Conservation (phyloP, 148 eudicot genomes). For the Persicaria maculosa region DNA sequence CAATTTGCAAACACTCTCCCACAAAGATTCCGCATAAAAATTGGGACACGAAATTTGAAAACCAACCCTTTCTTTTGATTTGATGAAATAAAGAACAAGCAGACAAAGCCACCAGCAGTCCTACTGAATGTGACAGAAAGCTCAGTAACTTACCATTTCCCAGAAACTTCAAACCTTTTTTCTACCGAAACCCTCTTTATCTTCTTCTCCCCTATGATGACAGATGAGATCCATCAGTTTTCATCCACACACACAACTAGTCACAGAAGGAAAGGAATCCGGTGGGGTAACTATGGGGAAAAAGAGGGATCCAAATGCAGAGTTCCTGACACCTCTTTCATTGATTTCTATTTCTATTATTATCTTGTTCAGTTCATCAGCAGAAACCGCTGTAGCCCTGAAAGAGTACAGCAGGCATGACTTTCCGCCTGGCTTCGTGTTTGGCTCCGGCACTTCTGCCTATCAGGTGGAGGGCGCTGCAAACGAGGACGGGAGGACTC, state of each 20-base stretch:
- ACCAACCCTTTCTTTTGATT: too few species aligned
- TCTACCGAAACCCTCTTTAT: too few species aligned
- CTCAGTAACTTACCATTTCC: too few species aligned
- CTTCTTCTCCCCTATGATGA: too few species aligned
- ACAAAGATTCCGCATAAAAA: too few species aligned
- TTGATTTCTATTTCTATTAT: background rate
- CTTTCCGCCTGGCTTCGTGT: conserved; percentile 21
- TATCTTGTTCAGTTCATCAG: background rate
- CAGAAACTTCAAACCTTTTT: too few species aligned
- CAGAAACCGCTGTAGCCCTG: background rate
- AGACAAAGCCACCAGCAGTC: too few species aligned
- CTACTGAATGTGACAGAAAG: too few species aligned
- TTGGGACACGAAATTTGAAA: too few species aligned
- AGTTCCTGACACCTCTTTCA: background rate
- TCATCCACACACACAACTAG: background rate
- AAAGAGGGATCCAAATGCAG: background rate
- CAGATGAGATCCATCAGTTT: background rate
- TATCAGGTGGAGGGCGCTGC: conserved; percentile 16
- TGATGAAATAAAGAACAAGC: too few species aligned
- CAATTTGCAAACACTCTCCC: too few species aligned
- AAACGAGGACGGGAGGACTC: conserved; percentile 16
- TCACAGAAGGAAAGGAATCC: background rate
- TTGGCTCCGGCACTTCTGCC: conserved; percentile 22
- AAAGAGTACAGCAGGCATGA: conserved; percentile 12
- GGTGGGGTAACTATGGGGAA: background rate